These are phyloP conservation scores for Lasiosphaeriaceae sp. DNA, from an alignment of 495 filamentous ascomycete genomes.

Conservation along the genomic window DNA sequence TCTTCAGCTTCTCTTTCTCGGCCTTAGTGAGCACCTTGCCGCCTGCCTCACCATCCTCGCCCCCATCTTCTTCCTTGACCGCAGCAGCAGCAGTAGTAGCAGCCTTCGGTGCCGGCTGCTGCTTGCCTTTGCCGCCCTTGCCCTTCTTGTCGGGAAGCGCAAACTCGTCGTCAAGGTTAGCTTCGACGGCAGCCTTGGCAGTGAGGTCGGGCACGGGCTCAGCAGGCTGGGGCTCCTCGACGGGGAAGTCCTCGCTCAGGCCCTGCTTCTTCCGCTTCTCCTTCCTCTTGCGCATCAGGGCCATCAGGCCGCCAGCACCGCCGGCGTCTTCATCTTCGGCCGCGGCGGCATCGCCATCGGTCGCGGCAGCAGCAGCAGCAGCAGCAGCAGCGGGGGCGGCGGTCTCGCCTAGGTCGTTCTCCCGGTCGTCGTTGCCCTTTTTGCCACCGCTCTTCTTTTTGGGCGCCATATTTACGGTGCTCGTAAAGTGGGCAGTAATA, in stretches of 20 bases:
- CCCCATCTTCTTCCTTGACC: slow-evolving; percentile 47
- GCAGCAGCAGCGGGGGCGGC: slow-evolving; percentile 48
- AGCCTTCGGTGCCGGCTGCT: slow-evolving; percentile 68
- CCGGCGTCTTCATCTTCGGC: slow-evolving; percentile 49
- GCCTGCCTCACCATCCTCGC: slow-evolving; percentile 52
- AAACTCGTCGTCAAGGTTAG: slow-evolving; percentile 80
- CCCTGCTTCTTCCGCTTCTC: slow-evolving; percentile 94
- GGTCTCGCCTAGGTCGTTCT: slow-evolving; percentile 85
- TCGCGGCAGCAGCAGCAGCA: slow-evolving; percentile 28
- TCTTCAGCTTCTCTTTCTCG: slow-evolving; percentile 94
- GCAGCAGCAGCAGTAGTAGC: slow-evolving; percentile 40
- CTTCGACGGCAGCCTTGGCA: slow-evolving; percentile 78
- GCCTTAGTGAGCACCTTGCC: slow-evolving; percentile 84
- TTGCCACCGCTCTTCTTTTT: slow-evolving; percentile 95
- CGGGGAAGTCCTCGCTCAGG: slow-evolving; percentile 68
- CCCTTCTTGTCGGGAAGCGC: slow-evolving; percentile 88
- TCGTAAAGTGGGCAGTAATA: background rate
- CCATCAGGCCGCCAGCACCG: slow-evolving; percentile 71
- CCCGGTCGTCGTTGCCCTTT: slow-evolving; percentile 90
- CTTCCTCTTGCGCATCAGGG: slow-evolving; percentile 80
- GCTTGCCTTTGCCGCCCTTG: slow-evolving; percentile 88
- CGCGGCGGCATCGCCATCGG: slow-evolving; percentile 36
- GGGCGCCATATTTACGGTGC: slow-evolving; percentile 66
- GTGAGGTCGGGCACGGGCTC: slow-evolving; percentile 48
- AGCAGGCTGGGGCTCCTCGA: slow-evolving; percentile 58